Evolutionary conservation across 2,329 filamentous ascomycete species (phyloP).

Genomic region (Didymella lethalis): DNA sequence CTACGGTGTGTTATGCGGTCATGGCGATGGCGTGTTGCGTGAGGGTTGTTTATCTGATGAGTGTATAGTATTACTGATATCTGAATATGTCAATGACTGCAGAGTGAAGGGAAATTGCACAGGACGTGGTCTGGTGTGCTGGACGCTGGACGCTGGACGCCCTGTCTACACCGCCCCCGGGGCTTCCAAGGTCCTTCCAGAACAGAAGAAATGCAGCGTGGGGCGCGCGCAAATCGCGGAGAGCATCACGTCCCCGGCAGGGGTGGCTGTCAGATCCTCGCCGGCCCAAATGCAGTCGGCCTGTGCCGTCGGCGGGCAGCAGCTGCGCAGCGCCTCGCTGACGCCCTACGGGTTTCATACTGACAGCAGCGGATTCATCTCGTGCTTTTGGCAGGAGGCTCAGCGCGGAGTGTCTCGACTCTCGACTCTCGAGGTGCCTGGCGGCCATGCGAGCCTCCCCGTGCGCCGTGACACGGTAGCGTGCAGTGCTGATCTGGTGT

Average conservation of each 20-base stretch:
- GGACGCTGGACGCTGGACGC: neutral
- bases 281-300: slow-evolving; percentile 1
- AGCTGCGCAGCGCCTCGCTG: slow-evolving; percentile 2
- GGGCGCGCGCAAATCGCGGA: slow-evolving; percentile 24
- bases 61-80: no score
- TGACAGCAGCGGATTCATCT: slow-evolving; percentile 1
- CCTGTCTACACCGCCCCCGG: slow-evolving; percentile 13
- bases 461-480: slow-evolving; percentile 20
- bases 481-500: slow-evolving; percentile 22
- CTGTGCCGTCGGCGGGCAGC: slow-evolving; percentile 2
- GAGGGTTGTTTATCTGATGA: no score
- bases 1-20: slow-evolving; percentile 20
- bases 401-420: slow-evolving; percentile 5
- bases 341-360: slow-evolving; percentile 14
- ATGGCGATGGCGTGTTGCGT: slow-evolving; percentile 6
- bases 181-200: slow-evolving; percentile 1
- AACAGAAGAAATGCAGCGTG: slow-evolving; percentile 18
- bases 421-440: slow-evolving; percentile 18
- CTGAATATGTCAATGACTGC: no score
- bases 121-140: neutral
- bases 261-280: slow-evolving; percentile 7
- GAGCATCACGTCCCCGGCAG: slow-evolving; percentile 13
- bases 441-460: slow-evolving; percentile 5
- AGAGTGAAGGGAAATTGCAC: no score
- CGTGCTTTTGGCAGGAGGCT: slow-evolving; percentile 2